Evolutionary conservation across 1,139 yeast genomes (phyloP), one percentile per base, ranked within the genome.

Genomic region (Debaryomyces udenii): DNA sequence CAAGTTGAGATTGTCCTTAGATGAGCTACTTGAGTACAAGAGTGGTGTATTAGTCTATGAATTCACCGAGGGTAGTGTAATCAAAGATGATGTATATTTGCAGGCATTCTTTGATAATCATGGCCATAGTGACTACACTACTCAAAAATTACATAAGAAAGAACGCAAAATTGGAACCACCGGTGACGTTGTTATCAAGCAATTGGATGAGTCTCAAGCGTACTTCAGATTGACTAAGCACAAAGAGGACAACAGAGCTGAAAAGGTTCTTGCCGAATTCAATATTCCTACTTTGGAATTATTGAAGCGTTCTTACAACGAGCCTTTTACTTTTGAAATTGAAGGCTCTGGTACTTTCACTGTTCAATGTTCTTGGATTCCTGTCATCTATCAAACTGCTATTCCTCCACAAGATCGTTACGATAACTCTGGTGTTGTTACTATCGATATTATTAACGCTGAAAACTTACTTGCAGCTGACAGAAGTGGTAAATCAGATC

Each of bases 401-500:
- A 66, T 93, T 38, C 96, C 96, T 44, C 79, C 81, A 11, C 78
- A 79, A 41, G 99, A 93, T 62, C 73, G 86, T 37, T 78, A 83
- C 48, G 77, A 84, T 40, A 87, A 90, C 59, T 75, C 83, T 48
- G 99, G 99, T 61, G 70, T 69, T 26, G 66, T 91, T 48, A 72
- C 75, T n/a, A 73, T 90, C 26, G 79, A 76, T 28, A 75, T 87
- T 10, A 51, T 82, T 37, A 74, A 74, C 41, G 98, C 94, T 3
- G 75, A 74, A n/a, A 79, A 79, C 39, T 74, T 94, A 47, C 78
- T 85, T 38, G 75, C 96, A 10, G 94, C 93, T 18, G 99, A 93
- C 62, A 72, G 88, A 20, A 84, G 86, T 51, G 98, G 98, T 41
- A 86, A 85, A 59, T 88, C 96, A 6, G 99, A 93, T 64, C 99